These are phyloP conservation scores for Irpex sp. DNA, from an alignment of 1,284 basidiomycete genomes.

Conservation along the genomic window DNA sequence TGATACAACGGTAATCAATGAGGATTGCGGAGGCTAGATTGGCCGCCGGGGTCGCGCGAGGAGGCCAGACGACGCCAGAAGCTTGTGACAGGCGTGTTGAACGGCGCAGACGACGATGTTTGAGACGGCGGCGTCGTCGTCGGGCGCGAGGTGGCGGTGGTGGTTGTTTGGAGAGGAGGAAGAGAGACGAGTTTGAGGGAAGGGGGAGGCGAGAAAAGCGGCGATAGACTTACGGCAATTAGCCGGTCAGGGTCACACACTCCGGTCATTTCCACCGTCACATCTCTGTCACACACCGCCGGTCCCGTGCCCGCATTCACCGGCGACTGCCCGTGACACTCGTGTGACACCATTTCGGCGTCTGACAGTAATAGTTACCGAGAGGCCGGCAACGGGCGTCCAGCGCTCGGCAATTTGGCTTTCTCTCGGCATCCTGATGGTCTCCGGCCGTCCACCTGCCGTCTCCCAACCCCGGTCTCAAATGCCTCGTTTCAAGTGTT, in stretches of 20 bases:
- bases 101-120: background rate
- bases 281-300: background rate
- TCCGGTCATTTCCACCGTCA: slow-evolving; percentile 4
- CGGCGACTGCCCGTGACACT: background rate
- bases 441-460: background rate
- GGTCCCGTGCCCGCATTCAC: background rate
- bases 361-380: background rate
- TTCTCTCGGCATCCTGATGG: background rate
- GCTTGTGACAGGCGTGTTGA: background rate
- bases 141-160: background rate
- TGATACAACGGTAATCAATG: slow-evolving; percentile 13
- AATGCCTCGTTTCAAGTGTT: too few species aligned
- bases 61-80: background rate
- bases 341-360: background rate
- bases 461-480: background rate
- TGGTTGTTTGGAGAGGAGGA: background rate
- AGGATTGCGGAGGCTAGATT: background rate
- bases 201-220: slow-evolving; percentile 6
- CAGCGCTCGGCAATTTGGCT: background rate
- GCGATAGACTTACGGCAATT: slow-evolving; percentile 12
- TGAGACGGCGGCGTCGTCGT: background rate
- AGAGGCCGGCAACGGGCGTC: background rate
- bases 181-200: slow-evolving; percentile 1
- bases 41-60: background rate
- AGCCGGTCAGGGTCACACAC: slow-evolving; percentile 7